Conservation (phyloP, 768 basidiomycete species). For the Boletus pseudo-olivaceus region DNA sequence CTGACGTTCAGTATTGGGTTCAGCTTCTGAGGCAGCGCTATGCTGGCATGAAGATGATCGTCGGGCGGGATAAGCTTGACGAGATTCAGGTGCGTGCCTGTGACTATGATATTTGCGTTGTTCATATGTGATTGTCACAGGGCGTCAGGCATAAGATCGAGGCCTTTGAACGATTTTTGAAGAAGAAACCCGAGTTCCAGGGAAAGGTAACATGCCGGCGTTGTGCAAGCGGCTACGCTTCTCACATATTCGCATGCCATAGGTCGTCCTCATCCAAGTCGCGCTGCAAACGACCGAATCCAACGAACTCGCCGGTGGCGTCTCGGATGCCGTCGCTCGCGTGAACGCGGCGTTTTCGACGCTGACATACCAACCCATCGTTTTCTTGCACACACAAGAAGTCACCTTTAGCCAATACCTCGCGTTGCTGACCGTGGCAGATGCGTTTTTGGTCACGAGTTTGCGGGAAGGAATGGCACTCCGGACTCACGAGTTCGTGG, state of each 20-base stretch:
- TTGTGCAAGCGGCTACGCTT: not conserved
- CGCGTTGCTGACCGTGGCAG: slow-evolving; percentile 75
- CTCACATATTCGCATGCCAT: not conserved
- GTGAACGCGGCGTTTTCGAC: slow-evolving; percentile 83
- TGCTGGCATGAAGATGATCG: slow-evolving; percentile 80
- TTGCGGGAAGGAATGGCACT: slow-evolving; percentile 88
- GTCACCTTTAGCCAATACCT: slow-evolving; percentile 85
- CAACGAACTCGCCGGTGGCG: slow-evolving; percentile 70
- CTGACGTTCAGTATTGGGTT: slow-evolving; percentile 83
- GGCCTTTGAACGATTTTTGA: slow-evolving; percentile 80
- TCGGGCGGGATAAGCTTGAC: slow-evolving; percentile 87
- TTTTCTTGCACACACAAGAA: slow-evolving; percentile 82
- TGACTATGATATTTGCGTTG: not conserved
- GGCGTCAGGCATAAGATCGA: slow-evolving; percentile 81
- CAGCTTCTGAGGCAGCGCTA: slow-evolving; percentile 76
- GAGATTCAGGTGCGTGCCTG: slow-evolving; percentile 57
- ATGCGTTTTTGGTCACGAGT: slow-evolving; percentile 82
- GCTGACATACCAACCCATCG: slow-evolving; percentile 82
- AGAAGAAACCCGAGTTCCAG: slow-evolving; percentile 74
- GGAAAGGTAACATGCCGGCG: slow-evolving; percentile 48
- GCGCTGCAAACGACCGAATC: slow-evolving; percentile 78
- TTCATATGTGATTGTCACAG: slow-evolving; percentile 20
- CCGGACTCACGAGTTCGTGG: slow-evolving; percentile 76
- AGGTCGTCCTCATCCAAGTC: slow-evolving; percentile 84
- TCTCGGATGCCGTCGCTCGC: slow-evolving; percentile 68